Conservation (phyloP, 495 filamentous ascomycete genomes). For the Penicillium goetzii region DNA sequence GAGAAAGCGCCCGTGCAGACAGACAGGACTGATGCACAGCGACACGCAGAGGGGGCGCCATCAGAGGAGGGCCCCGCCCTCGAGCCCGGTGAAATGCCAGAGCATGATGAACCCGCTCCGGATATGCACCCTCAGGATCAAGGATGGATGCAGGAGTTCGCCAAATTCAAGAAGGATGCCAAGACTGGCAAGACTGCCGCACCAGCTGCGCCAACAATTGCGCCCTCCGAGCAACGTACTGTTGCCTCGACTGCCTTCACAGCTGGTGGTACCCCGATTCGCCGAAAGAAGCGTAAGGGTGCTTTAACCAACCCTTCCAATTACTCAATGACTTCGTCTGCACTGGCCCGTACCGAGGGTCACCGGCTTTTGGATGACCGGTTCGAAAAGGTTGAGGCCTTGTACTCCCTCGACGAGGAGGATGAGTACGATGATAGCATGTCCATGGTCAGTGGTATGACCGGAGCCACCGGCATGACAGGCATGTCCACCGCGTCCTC, state of each 20-base stretch:
- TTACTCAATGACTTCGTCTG: slow-evolving; percentile 97
- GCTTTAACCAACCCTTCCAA: slow-evolving; percentile 84
- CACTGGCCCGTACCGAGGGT: slow-evolving; percentile 86
- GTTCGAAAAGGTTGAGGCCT: slow-evolving; percentile 87
- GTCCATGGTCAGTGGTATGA: slow-evolving; percentile 59
- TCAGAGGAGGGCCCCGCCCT: slow-evolving; percentile 15
- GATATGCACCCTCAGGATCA: slow-evolving; percentile 57
- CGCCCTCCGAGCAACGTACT: slow-evolving; percentile 56
- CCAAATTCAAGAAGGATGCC: slow-evolving; percentile 79
- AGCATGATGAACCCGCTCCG: slow-evolving; percentile 45
- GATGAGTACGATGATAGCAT: slow-evolving; percentile 59
- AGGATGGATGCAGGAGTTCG: slow-evolving; percentile 87
- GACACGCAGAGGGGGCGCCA: slow-evolving; percentile 9
- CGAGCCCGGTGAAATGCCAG: slow-evolving; percentile 48
- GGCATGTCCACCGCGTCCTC: slow-evolving; percentile 52
- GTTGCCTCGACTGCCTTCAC: slow-evolving; percentile 80
- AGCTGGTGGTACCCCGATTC: slow-evolving; percentile 66
- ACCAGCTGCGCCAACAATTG: slow-evolving; percentile 42
- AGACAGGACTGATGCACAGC: slow-evolving; percentile 42
- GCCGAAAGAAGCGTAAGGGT: slow-evolving; percentile 87
- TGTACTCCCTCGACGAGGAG: slow-evolving; percentile 78
- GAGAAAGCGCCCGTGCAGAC: slow-evolving; percentile 64
- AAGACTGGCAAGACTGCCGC: slow-evolving; percentile 54
- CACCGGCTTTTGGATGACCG: slow-evolving; percentile 81
- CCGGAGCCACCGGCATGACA: slow-evolving; percentile 47